phyloP scores from a whole-genome alignment of 768 basidiomycete species.

The Boletus sp. region DNA sequence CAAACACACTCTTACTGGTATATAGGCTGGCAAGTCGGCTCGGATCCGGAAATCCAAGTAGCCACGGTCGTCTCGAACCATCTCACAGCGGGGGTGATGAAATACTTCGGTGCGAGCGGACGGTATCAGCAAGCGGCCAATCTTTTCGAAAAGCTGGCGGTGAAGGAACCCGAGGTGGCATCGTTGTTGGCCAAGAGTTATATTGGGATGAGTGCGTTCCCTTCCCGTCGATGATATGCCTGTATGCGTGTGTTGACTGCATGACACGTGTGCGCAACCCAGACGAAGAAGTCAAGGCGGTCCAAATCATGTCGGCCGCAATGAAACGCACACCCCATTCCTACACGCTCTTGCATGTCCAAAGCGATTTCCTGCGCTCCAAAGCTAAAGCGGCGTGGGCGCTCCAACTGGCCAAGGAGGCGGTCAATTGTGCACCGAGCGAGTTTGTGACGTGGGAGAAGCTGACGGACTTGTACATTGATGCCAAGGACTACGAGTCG shows the following conservation, averaged over 20 bases:
- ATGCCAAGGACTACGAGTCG: constrained; percentile 81
- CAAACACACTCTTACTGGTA: background rate
- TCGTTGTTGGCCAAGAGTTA: constrained; percentile 86
- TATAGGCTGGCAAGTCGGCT: constrained; percentile 96
- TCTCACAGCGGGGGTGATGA: constrained; percentile 89
- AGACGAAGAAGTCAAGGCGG: constrained; percentile 99
- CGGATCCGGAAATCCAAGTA: constrained; percentile 98
- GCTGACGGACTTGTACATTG: constrained; percentile 91
- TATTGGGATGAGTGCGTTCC: constrained; percentile 89
- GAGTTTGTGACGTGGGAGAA: constrained; percentile 99
- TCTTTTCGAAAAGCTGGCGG: constrained; percentile 85
- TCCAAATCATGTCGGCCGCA: constrained; percentile 86
- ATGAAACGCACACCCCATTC: constrained; percentile 86
- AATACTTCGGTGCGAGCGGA: constrained; percentile 93
- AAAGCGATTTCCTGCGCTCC: constrained; percentile 88
- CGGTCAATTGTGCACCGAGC: constrained; percentile 97
- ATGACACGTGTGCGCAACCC: background rate
- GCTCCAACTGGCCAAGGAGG: constrained; percentile 85
- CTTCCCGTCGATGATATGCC: background rate
- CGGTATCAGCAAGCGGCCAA: constrained; percentile 86
- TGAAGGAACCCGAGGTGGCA: constrained; percentile 86
- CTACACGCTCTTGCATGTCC: constrained; percentile 90
- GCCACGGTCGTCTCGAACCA: constrained; percentile 97
- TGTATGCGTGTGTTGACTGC: background rate
- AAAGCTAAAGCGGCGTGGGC: constrained; percentile 90